Conservation (phyloP, 306 rosid genomes). For the Fagus sylvatica region DNA sequence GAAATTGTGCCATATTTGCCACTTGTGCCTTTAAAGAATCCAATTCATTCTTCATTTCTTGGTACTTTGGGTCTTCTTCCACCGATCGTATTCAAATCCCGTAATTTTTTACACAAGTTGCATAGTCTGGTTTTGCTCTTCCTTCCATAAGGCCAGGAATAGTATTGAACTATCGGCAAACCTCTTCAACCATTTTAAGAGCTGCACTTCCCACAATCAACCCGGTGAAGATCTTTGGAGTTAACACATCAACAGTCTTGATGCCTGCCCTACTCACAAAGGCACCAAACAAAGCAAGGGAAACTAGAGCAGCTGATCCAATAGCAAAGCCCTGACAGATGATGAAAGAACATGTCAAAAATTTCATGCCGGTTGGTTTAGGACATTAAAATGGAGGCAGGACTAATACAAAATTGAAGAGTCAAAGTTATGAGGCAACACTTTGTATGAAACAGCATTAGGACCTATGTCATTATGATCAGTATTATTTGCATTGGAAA, state of each 20-base stretch:
- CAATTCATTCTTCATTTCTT: no score
- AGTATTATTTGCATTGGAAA: neutral
- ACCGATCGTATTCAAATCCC: no score
- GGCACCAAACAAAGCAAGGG: slow-evolving; percentile 72
- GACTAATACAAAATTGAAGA: neutral
- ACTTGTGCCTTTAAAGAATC: no score
- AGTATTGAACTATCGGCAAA: slow-evolving; percentile 57
- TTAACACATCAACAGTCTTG: slow-evolving; percentile 49
- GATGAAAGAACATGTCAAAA: neutral
- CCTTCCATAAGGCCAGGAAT: slow-evolving; percentile 63
- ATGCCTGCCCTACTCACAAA: slow-evolving; percentile 68
- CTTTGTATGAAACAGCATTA: neutral
- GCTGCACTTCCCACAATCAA: slow-evolving; percentile 69
- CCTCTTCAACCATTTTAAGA: slow-evolving; percentile 80
- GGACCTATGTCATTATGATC: neutral
- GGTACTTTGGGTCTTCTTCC: no score
- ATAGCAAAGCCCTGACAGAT: slow-evolving; percentile 56
- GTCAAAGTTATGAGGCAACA: neutral
- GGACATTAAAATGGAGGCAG: neutral
- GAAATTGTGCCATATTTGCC: no score
- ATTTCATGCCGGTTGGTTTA: neutral
- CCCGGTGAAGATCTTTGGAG: slow-evolving; percentile 69
- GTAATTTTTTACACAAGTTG: slow-evolving; percentile 65
- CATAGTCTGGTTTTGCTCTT: slow-evolving; percentile 66
- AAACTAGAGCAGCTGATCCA: slow-evolving; percentile 71